A percentile compares a stretch with the other conserved stretches of the same genome.
These are phyloP conservation scores for Chrysanthemum makinoi DNA, from an alignment of 129 eudicot species.

Conservation along the genomic window DNA sequence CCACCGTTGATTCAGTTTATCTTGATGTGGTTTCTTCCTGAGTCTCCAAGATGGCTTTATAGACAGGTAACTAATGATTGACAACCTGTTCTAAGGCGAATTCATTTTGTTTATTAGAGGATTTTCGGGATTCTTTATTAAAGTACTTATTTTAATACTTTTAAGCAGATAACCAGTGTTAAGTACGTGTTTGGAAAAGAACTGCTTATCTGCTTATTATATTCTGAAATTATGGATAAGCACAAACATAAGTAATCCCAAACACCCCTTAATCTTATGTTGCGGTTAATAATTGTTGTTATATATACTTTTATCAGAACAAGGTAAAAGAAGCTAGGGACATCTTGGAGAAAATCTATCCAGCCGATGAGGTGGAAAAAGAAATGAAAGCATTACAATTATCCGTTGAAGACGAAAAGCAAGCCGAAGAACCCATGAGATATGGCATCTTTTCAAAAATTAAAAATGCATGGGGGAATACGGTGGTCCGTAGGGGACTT, in stretches of 20 bases:
- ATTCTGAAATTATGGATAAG: too few species aligned
- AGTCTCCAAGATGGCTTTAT: conserved; percentile 85
- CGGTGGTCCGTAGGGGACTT: conserved; percentile 47
- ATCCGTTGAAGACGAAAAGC: conserved; percentile 40
- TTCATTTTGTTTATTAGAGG: too few species aligned
- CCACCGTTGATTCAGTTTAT: conserved; percentile 60
- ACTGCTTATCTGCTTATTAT: too few species aligned
- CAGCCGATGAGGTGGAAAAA: conserved; percentile 40
- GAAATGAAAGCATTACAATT: conserved; percentile 41
- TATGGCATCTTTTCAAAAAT: conserved; percentile 22
- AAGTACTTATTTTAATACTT: too few species aligned
- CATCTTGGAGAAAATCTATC: conserved; percentile 50
- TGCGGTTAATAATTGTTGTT: background rate
- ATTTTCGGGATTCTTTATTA: too few species aligned
- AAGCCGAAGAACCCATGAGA: conserved; percentile 9
- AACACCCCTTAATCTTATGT: too few species aligned
- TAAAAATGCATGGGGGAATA: conserved; percentile 35
- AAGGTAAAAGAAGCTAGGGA: conserved; percentile 45
- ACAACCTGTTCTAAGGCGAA: background rate
- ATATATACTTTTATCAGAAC: conserved; percentile 25
- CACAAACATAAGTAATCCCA: too few species aligned
- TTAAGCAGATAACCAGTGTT: too few species aligned
- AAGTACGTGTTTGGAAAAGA: too few species aligned
- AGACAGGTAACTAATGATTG: conserved; percentile 38
- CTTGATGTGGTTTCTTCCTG: conserved; percentile 65